These are phyloP conservation scores for Rhododendron kiyosumense DNA, from an alignment of 148 eudicot genomes.

Conservation along the genomic window DNA sequence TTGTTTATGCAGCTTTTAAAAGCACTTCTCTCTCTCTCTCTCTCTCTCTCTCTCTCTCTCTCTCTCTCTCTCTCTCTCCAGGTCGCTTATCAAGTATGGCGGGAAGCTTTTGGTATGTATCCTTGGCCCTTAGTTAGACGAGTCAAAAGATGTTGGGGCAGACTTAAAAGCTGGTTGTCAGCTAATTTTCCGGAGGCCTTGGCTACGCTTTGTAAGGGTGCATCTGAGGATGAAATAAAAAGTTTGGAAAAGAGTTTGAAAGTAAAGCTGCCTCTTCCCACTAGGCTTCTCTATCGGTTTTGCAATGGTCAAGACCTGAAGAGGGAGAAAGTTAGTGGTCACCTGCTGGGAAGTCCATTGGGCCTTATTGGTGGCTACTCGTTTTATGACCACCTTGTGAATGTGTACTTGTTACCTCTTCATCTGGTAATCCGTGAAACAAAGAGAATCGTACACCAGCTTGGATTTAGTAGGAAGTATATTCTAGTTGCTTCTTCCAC, in stretches of 20 bases:
- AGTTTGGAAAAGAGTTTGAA: conserved; percentile 50
- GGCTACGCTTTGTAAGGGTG: conserved; percentile 61
- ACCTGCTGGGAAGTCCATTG: conserved; percentile 16
- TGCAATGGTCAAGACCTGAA: conserved; percentile 74
- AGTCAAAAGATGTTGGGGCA: conserved; percentile 65
- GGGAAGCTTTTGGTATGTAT: conserved; percentile 64
- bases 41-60: conserved; percentile 6
- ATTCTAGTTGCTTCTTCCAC: conserved; percentile 49
- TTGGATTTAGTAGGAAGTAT: conserved; percentile 37
- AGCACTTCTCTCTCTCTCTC: not conserved
- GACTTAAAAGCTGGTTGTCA: conserved; percentile 53
- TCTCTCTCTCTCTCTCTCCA: conserved; percentile 17
- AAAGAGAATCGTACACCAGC: conserved; percentile 12
- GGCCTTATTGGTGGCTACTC: conserved; percentile 92
- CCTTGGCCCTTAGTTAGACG: conserved; percentile 80
- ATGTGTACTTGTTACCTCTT: conserved; percentile 65
- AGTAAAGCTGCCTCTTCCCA: conserved; percentile 69
- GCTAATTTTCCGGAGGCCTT: conserved; percentile 61
- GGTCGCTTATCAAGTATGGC: conserved; percentile 80
- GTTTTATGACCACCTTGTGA: conserved; percentile 45
- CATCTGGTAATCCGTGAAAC: conserved; percentile 31
- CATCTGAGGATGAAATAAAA: conserved; percentile 66
- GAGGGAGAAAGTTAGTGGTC: conserved; percentile 9
- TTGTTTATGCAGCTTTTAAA: not conserved
- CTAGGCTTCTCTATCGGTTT: conserved; percentile 73